Conservation (phyloP, 306 rosid genomes). For the Gynostemma pentaphyllum region DNA sequence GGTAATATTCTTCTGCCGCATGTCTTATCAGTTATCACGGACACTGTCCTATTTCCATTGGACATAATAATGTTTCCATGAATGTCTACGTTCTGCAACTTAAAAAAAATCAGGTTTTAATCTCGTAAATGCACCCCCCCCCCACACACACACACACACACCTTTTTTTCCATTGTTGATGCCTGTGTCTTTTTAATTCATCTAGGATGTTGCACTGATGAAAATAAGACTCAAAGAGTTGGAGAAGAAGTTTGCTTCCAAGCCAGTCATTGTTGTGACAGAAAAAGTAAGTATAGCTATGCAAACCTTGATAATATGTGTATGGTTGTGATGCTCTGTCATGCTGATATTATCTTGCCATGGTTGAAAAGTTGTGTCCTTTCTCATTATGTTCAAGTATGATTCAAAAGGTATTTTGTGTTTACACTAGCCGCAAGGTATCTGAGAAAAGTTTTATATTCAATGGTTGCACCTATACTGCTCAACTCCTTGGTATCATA, state of each 20-base stretch:
- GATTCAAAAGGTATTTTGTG: background rate
- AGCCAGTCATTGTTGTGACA: constrained; percentile 54
- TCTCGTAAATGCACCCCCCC: background rate
- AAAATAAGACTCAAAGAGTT: constrained; percentile 41
- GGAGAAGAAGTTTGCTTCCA: constrained; percentile 42
- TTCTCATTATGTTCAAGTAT: background rate
- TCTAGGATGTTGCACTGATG: constrained; percentile 52
- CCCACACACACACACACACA: too few relatives aligned
- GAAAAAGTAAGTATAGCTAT: constrained; percentile 53
- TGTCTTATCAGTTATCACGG: background rate
- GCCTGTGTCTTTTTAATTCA: background rate
- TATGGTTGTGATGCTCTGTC: background rate
- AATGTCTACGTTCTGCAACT: background rate
- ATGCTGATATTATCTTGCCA: background rate
- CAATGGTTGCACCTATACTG: too few relatives aligned
- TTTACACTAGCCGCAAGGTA: background rate
- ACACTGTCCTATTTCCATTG: background rate
- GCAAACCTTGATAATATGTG: background rate
- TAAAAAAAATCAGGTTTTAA: background rate
- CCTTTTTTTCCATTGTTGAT: background rate
- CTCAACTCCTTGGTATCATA: background rate
- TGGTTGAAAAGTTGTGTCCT: background rate
- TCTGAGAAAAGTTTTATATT: background rate
- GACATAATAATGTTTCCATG: background rate
- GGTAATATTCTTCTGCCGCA: constrained; percentile 27